Evolutionary conservation across 2,329 filamentous ascomycete genomes (phyloP), one percentile per base, ranked within the genome.

Genomic region (Colletotrichum sp.): DNA sequence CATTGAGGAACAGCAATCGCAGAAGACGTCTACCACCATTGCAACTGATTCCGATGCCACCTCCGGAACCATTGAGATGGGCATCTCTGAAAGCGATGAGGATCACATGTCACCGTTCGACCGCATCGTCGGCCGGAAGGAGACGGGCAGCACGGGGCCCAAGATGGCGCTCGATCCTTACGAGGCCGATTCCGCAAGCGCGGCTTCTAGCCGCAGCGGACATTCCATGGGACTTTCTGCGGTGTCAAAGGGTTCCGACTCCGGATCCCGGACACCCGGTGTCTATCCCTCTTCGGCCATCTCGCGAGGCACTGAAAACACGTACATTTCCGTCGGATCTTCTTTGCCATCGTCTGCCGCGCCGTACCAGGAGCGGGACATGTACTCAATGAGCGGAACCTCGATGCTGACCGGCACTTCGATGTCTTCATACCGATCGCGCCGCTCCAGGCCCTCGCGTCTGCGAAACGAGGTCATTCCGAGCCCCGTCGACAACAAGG

Each of bases 391-490:
- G 27, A 87, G 85, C 74, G 87, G 85, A 68, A 77, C 86, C 7
- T 88, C 87, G 77, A 88, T 87, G 21, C 76, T 84, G 59, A 73
- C 11, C 21, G 72, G 72, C 31, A 72, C 69, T 13, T 90, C 89
- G 12, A 81, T 88, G 78, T 80, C 88, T 36, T 89, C 89, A 47
- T 87, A 87, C 18, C 83, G 83, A 36, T 84, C 85, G 8, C 82
- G 83, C 61, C 84, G 82, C 18, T 83, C 86, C 59, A 84, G 83
- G 78, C 89, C 92, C 1, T 98, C 96, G 18, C 90, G 93, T 27
- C 85, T 98, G 62, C 91, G 95, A 33, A 92, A 97, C 77, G 95
- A 98, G 80, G 89, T 98, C 3, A 87, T 95, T 2, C 90, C 92
- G 38, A 97, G 94, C 77, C 94, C 95, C 0, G 91, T 95, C 34